Evolutionary conservation across 331 rosid genomes (phyloP), one percentile per base, ranked within the genome.

Genomic region (Acacia concinna): DNA sequence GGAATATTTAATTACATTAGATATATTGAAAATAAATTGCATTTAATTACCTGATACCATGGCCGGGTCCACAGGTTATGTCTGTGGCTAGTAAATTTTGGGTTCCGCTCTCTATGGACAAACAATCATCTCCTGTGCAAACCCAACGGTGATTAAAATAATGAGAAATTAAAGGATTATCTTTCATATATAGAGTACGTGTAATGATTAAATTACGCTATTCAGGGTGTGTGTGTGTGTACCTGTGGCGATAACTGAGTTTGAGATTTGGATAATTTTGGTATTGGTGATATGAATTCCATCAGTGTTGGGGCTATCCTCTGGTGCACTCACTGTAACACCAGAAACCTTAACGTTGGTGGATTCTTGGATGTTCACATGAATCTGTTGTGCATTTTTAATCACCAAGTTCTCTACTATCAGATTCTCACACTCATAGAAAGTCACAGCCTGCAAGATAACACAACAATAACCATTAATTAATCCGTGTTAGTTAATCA

Each of bases 271-370:
- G 0, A 92, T 87, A 78, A 85, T 79, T 71, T 80, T 74, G 8
- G 96, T 86, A 17, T 81, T 25, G 46, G 96, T 81, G 18, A 92
- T 83, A 34, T 92, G 97, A 78, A 92, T 90, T 81, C 97, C 96
- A 67, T 92, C 96, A 0, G 97, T 92, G 84, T 92, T 92, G 20
- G 97, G 97, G 74, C 97, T 92, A 12, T 84, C 59, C 40, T 35
- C 80, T 0, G 97, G 94, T 2, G 97, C 84, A 34, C 74, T 84
- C 56, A 92, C 85, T 0, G 60, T 78, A 64, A 92, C 81, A 72
- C 76, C 71, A 11, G 89, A 84, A 79, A 73, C 90, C 11, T 20
- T 41, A 76, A 92, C 91, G 21, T 84, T 74, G 1, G 11, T 15
- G 38, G 91, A 86, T 3, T 84, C 71, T 67, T 84, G 78, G 18